Conservation (phyloP, 768 basidiomycete species). For the Termitomyces titanicus region DNA sequence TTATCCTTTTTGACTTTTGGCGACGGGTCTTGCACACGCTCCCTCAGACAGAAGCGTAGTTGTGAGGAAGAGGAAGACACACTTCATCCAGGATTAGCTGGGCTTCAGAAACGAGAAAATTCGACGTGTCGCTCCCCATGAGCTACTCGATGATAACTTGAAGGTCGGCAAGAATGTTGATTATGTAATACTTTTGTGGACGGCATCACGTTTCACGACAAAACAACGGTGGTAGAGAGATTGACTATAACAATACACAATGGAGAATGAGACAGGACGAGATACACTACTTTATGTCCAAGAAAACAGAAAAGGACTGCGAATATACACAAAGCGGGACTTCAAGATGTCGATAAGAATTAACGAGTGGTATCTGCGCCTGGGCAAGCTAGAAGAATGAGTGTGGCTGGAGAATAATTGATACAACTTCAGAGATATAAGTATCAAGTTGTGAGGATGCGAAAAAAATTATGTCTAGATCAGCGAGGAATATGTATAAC, state of each 20-base stretch:
- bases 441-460: neutral
- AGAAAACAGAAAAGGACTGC: conserved; percentile 8
- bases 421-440: conserved; percentile 8
- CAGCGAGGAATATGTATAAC: conserved; percentile 1
- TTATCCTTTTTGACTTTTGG: conserved; percentile 67
- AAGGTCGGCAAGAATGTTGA: no score
- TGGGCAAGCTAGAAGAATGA: neutral
- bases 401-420: conserved; percentile 2
- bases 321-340: conserved; percentile 11
- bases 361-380: conserved; percentile 1
- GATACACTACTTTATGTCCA: conserved; percentile 12
- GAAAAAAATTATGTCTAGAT: neutral
- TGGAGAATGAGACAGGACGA: neutral
- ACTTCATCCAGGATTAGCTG: conserved; percentile 64
- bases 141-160: conserved; percentile 3
- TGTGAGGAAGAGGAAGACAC: conserved; percentile 19
- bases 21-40: conserved; percentile 53
- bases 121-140: conserved; percentile 31
- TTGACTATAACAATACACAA: conserved; percentile 11
- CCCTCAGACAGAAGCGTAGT: conserved; percentile 7
- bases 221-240: neutral
- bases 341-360: conserved; percentile 8
- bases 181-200: conserved; percentile 2
- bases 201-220: neutral
- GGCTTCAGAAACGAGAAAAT: conserved; percentile 71